Evolutionary conservation across 2,329 filamentous ascomycete genomes (phyloP).

Genomic region (Chaetomiaceae sp.): DNA sequence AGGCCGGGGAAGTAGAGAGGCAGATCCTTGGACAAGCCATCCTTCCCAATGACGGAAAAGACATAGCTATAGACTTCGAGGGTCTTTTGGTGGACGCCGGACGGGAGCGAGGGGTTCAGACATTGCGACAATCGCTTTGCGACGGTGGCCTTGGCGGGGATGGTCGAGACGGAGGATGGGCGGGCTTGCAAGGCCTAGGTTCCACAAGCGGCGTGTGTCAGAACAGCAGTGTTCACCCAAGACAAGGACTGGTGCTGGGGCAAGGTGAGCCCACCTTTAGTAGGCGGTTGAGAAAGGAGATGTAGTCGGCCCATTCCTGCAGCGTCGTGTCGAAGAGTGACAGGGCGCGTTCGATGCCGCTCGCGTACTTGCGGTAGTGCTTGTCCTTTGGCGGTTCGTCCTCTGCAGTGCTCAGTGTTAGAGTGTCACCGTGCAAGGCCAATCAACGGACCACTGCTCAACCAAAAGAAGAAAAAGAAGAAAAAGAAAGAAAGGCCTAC

Average conservation of each 20-base stretch:
- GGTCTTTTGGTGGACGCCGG: slow-evolving; percentile 95
- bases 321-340: slow-evolving; percentile 86
- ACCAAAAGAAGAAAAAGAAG: background rate
- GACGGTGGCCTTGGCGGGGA: slow-evolving; percentile 78
- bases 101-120: slow-evolving; percentile 85
- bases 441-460: too few species aligned
- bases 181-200: slow-evolving; percentile 85
- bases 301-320: slow-evolving; percentile 99
- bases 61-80: slow-evolving; percentile 90
- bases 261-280: slow-evolving; percentile 64
- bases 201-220: slow-evolving; percentile 5
- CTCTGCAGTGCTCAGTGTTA: slow-evolving; percentile 37
- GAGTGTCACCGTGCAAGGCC: background rate
- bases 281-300: slow-evolving; percentile 87
- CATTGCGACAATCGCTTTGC: slow-evolving; percentile 93
- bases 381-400: slow-evolving; percentile 57
- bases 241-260: background rate
- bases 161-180: slow-evolving; percentile 62
- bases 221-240: background rate
- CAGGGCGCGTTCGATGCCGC: slow-evolving; percentile 79
- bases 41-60: slow-evolving; percentile 77
- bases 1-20: slow-evolving; percentile 86
- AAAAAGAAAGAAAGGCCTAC: slow-evolving; percentile 44
- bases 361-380: slow-evolving; percentile 80
- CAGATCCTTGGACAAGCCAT: slow-evolving; percentile 76